Evolutionary conservation across 257 asterid genomes (phyloP), one percentile per base, ranked within the genome.

Genomic region (Scutellaria baicalensis): DNA sequence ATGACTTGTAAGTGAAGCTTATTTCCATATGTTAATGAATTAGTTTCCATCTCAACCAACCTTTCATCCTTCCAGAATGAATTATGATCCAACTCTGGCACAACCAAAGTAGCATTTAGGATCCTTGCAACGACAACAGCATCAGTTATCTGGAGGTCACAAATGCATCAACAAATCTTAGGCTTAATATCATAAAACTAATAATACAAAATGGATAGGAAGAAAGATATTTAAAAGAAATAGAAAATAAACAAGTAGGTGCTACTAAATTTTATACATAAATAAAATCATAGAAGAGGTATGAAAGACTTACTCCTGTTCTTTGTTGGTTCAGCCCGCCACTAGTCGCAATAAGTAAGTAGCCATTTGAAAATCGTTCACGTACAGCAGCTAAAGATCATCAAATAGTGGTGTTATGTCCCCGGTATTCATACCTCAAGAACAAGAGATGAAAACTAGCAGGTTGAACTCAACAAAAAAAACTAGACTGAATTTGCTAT

Each of bases 271-370:
- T 57, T 13, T 63, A 49, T 36, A 61, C 56, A 59, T 66, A 51
- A 35, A 52, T n/a, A 71, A 47, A 64, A 6, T 42, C 47, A 59
- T 47, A 54, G 55, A 43, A 60, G 64, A 62, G 68, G 64, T 64
- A 38, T 59, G 61, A 75, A 78, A 74, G 59, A 84, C 96, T 82
- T 85, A 91, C 98, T 61, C 98, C 99, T 42, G 94, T 89, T 80
- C 99, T 89, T 80, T 93, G 99, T 77, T 93, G 99, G 81, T 91
- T 92, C 68, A 89, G 91, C 48, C 99, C 99, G 50, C 99, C 99
- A 79, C 99, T 94, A 44, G 99, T 89, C 44, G 95, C 98, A 81
- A 94, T 94, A 64, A 94, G 97, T 70, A 94, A 79, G 84, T 94
- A 94, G 69, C 99, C 98, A 76, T 88, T 94, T 78, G 99, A 91